phyloP scores from a whole-genome alignment of 2,329 filamentous ascomycete species.

The Neopestalotiopsis rosae region DNA sequence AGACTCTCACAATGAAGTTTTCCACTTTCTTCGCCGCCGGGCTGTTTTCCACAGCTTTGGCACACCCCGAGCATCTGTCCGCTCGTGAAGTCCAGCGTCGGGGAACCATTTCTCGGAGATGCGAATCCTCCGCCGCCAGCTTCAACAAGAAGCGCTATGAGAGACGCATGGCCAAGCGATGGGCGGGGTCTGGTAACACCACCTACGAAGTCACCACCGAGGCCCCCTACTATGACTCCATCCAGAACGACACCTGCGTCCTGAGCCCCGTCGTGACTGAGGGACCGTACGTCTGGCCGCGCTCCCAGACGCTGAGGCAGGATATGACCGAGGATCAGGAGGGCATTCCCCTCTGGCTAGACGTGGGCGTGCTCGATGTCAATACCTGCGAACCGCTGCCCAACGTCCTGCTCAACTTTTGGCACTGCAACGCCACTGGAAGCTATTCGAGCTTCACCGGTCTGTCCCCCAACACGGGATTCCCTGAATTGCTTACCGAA shows the following conservation, averaged over 20 bases:
- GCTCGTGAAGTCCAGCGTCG: constrained; percentile 18
- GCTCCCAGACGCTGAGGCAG: constrained; percentile 44
- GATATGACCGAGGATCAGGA: constrained; percentile 44
- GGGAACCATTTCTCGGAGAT: constrained; percentile 28
- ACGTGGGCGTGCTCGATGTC: constrained; percentile 51
- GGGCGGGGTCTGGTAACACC: constrained; percentile 19
- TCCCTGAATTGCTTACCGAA: constrained; percentile 32
- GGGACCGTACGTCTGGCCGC: constrained; percentile 50
- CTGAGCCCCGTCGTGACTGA: constrained; percentile 47
- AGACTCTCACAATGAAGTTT: neutral
- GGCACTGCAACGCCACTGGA: constrained; percentile 52
- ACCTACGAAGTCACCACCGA: constrained; percentile 29
- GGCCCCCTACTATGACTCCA: constrained; percentile 36
- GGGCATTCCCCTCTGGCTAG: constrained; percentile 48
- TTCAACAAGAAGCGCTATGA: constrained; percentile 28
- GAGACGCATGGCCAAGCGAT: constrained; percentile 21
- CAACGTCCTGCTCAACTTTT: constrained; percentile 47
- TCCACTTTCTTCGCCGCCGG: neutral
- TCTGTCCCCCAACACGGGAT: constrained; percentile 35
- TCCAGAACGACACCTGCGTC: constrained; percentile 48
- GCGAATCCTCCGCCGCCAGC: constrained; percentile 24
- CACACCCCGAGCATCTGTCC: neutral
- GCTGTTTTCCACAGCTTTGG: neutral
- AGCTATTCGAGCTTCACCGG: constrained; percentile 43
- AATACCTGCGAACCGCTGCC: constrained; percentile 45